Evolutionary conservation across 2,329 filamentous ascomycete genomes (phyloP), one percentile per base, ranked within the genome.

Genomic region (Raffaelea deltoideospora): DNA sequence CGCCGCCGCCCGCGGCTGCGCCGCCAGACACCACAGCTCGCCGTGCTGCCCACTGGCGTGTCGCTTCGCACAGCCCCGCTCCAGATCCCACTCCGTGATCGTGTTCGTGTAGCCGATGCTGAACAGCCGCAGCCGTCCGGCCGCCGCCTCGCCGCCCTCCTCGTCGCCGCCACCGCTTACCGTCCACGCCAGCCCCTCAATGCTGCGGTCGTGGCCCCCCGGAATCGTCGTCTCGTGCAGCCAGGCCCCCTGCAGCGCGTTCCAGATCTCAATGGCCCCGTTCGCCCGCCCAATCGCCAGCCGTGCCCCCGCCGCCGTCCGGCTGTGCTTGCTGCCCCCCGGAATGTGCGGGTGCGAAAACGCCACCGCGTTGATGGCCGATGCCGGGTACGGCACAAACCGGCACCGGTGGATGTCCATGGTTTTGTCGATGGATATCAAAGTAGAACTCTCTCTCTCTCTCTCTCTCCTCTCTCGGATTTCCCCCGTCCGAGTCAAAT

Each of bases 401-500:
- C 90, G 84, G 54, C 87, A 93, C 51, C 90, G 84, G 65, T 98
- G 90, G 54, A 98, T 79, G 61, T 96, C 88, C 88, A 96, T 95
- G 24, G 31, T 15, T 34, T 13, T 20, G 6, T 3, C 18, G 7
- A 10, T 32, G 18, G n/a, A n/a, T n/a, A n/a, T n/a, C n/a, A n/a
- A n/a, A n/a, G n/a, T n/a, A n/a, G n/a, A n/a, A n/a, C 31, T 23
- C n/a, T 21, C 24, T 27, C 17, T 19, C 24, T 34, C 9, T 27
- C 10, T n/a, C 15, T 27, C 9, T 27, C 9, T 34, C 28, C 22
- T 27, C 27, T 23, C 31, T 24, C 17, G 17, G 21, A 23, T 26
- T n/a, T n/a, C n/a, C n/a, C n/a, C n/a, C n/a, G n/a, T n/a, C n/a
- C n/a, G n/a, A n/a, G n/a, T n/a, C n/a, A n/a, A n/a, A n/a, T n/a